Evolutionary conservation across 2,329 filamentous ascomycete species (phyloP).

Genomic region (Exophiala sideris): DNA sequence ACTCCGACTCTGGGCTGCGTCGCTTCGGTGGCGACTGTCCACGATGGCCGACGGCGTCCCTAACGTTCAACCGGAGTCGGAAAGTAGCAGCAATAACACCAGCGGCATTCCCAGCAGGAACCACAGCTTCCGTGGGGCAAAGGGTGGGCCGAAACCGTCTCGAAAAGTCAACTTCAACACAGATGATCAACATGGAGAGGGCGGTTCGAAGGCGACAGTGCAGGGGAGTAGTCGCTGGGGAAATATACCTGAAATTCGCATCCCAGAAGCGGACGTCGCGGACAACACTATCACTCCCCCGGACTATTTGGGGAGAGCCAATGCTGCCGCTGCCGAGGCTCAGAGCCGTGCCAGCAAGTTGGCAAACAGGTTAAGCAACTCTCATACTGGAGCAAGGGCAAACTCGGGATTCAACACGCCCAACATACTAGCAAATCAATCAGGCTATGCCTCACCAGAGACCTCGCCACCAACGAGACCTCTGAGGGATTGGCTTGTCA

Average conservation of each 20-base stretch:
- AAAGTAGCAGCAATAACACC: constrained; percentile 11
- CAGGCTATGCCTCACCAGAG: constrained; percentile 13
- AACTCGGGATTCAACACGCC: constrained; percentile 3
- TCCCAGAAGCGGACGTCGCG: constrained; percentile 16
- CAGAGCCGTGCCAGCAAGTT: constrained; percentile 20
- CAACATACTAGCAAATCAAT: neutral
- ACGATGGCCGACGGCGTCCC: constrained; percentile 9
- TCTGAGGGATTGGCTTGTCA: constrained; percentile 21
- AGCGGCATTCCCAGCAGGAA: constrained; percentile 2
- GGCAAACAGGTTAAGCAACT: constrained; percentile 16
- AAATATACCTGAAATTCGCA: constrained; percentile 15
- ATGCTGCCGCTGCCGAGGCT: constrained; percentile 21
- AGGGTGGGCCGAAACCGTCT: constrained; percentile 1
- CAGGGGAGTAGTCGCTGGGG: neutral
- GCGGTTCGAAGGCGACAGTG: neutral
- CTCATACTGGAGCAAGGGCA: neutral
- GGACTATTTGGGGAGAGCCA: constrained; percentile 14
- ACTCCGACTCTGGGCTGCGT: neutral
- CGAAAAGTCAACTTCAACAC: constrained; percentile 22
- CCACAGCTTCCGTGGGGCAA: constrained; percentile 4
- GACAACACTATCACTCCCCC: constrained; percentile 11
- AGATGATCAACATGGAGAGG: constrained; percentile 2
- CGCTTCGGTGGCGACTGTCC: neutral
- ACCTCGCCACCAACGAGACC: constrained; percentile 18
- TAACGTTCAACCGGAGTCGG: neutral